Evolutionary conservation across 108 stramenopile species (phyloP).

Genomic region (Nitzschia palea): DNA sequence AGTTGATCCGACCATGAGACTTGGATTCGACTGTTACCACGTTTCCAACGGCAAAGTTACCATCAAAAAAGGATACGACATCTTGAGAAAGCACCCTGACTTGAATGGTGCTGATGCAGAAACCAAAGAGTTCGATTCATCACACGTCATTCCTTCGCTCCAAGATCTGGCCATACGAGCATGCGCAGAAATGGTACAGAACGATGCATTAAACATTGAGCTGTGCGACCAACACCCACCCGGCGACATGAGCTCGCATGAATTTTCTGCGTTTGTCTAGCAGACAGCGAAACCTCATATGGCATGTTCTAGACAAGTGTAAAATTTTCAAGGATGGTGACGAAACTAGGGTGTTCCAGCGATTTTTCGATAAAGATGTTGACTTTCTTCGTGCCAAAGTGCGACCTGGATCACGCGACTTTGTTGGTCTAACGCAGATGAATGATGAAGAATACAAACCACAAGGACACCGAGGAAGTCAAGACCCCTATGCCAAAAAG

Average conservation of each 20-base stretch:
- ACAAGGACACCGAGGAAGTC: slow-evolving; percentile 33
- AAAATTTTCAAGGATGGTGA: slow-evolving; percentile 51
- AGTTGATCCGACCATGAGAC: slow-evolving; percentile 60
- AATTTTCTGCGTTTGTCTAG: slow-evolving; percentile 58
- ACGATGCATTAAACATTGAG: slow-evolving; percentile 62
- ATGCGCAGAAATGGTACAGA: slow-evolving; percentile 61
- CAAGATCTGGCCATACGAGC: slow-evolving; percentile 79
- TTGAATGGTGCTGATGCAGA: slow-evolving; percentile 1
- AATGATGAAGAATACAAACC: slow-evolving; percentile 79
- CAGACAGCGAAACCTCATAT: slow-evolving; percentile 57
- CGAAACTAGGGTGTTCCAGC: slow-evolving; percentile 73
- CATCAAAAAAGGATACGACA: slow-evolving; percentile 24
- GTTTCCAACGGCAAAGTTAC: slow-evolving; percentile 27
- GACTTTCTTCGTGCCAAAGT: slow-evolving; percentile 54
- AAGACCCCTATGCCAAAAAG: slow-evolving; percentile 48
- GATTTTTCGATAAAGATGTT: slow-evolving; percentile 66
- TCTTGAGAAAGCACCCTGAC: slow-evolving; percentile 28
- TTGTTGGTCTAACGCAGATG: slow-evolving; percentile 79
- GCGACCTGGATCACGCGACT: slow-evolving; percentile 57
- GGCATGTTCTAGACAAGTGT: slow-evolving; percentile 75
- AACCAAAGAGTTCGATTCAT: not conserved
- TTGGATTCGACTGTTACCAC: slow-evolving; percentile 73
- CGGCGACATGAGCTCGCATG: slow-evolving; percentile 65
- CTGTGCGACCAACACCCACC: slow-evolving; percentile 74
- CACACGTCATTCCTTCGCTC: slow-evolving; percentile 66